Base-by-base conservation (phyloP, 2,329 filamentous ascomycete species). In the Shiraia bambusicola region DNA sequence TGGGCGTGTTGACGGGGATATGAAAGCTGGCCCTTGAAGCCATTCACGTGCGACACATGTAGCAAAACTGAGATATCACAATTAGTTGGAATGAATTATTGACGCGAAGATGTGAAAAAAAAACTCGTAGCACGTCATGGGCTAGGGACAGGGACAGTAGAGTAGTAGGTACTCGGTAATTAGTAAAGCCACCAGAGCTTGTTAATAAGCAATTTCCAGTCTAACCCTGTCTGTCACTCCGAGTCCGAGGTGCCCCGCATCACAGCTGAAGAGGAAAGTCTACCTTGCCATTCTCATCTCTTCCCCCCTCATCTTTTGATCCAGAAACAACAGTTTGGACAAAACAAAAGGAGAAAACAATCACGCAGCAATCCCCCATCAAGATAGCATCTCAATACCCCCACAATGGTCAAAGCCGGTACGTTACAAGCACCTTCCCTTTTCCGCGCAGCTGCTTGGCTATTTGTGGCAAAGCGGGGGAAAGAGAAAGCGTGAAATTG, bases 351-450 rank as follows among this genome's bases (percentile, higher is more conserved):
- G n/a, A n/a, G n/a, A n/a, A n/a, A n/a, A n/a, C n/a, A n/a, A n/a
- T n/a, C n/a, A n/a, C n/a, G 37, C 40, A 45, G 36, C 39, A 47
- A 45, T 46, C 38, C 37, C 49, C 37, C 49, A 54, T 47, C 47
- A 45, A 38, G 4, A 22, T 35, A 40, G 55, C 44, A 30, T 47
- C 35, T 51, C 28, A 44, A 69, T 73, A 77, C 76, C 77, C 76
- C 77, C 86, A 95, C 84, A 84, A 96, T 96, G 91, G 91, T 96
- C 80, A 96, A 95, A 83, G 91, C 92, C 78, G 88, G 89, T 95
- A 83, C 69, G 87, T 82, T 19, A 47, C 47, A 38, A n/a, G n/a
- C n/a, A n/a, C n/a, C 42, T 10, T 42, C 34, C 28, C 49, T 55
- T 34, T 34, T n/a, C n/a, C 43, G 40, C 38, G 27, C 32, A 42